phyloP scores from a whole-genome alignment of 2,329 filamentous ascomycete genomes.

The Colletotrichum tamarilloi region DNA sequence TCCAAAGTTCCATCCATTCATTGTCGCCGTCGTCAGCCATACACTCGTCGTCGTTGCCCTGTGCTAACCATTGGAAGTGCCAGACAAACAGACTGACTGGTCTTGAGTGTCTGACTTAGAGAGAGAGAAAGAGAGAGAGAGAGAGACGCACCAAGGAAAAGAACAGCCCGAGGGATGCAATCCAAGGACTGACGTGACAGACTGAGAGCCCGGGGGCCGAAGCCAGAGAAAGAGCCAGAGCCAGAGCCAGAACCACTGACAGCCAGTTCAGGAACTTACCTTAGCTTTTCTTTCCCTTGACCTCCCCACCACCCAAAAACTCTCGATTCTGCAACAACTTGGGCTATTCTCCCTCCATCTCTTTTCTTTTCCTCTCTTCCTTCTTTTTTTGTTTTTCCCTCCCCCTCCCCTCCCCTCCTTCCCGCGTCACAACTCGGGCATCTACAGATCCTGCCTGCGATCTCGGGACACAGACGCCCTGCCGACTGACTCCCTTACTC shows the following conservation, averaged over 20 bases:
- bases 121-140: too few species aligned
- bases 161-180: too few species aligned
- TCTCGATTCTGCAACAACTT: constrained; percentile 20
- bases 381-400: constrained; percentile 11
- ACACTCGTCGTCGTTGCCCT: background rate
- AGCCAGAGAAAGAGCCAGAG: background rate
- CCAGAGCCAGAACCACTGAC: background rate
- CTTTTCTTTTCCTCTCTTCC: background rate
- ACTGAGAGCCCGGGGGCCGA: background rate
- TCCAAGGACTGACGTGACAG: background rate
- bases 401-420: background rate
- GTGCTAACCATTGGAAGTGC: background rate
- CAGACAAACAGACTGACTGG: background rate
- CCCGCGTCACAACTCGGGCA: background rate
- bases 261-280: constrained; percentile 22
- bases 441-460: background rate
- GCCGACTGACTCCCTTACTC: background rate
- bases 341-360: background rate
- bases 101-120: too few species aligned
- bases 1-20: background rate
- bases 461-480: background rate
- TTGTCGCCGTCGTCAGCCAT: background rate
- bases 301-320: constrained; percentile 14
- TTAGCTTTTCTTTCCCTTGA: constrained; percentile 5
- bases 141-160: too few species aligned